Conservation (phyloP, 352 stramenopile species). For the Phytophthora ramorum region DNA sequence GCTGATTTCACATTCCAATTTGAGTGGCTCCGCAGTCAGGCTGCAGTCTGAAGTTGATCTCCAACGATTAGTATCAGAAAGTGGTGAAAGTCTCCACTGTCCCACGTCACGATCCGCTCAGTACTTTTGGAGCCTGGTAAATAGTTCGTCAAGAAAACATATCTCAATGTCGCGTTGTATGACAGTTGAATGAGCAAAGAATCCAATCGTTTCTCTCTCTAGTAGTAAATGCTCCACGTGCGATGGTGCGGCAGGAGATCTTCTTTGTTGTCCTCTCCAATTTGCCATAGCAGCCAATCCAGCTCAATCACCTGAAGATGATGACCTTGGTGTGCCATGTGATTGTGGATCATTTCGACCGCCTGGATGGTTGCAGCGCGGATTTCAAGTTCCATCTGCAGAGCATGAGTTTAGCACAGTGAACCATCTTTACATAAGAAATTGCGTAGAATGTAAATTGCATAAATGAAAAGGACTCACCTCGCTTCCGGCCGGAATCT, state of each 20-base stretch:
- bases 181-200: too few relatives aligned
- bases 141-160: too few relatives aligned
- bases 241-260: constrained; percentile 82
- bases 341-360: constrained; percentile 72
- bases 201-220: not conserved
- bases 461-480: constrained; percentile 27
- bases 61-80: constrained; percentile 17
- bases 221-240: constrained; percentile 90
- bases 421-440: too few relatives aligned
- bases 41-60: too few relatives aligned
- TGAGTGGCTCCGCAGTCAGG: constrained; percentile 3
- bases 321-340: constrained; percentile 42
- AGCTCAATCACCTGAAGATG: constrained; percentile 79
- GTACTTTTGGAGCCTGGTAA: too few relatives aligned
- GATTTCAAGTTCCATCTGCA: constrained; percentile 85
- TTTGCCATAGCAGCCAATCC: constrained; percentile 91
- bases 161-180: too few relatives aligned
- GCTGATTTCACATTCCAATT: constrained; percentile 19
- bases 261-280: constrained; percentile 81
- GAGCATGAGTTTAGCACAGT: constrained; percentile 2
- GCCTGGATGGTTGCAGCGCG: constrained; percentile 84
- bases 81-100: constrained; percentile 87
- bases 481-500: constrained; percentile 70
- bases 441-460: not conserved
- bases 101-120: constrained; percentile 61